Evolutionary conservation across 2,329 filamentous ascomycete species (phyloP).

Genomic region (Trichoderma sp.): DNA sequence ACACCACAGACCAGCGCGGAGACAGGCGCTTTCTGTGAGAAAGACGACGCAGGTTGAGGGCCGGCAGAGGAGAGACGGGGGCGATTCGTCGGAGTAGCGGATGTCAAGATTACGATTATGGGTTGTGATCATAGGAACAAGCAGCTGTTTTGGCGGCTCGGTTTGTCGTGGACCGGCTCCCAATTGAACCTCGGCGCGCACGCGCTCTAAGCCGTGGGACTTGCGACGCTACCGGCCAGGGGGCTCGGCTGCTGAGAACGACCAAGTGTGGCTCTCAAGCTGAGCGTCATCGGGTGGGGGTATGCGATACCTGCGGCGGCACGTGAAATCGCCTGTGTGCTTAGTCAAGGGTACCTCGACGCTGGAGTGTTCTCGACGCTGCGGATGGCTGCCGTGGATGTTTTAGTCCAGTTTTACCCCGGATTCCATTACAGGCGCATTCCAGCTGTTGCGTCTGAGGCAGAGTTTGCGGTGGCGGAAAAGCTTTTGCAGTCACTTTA

Average conservation of each 20-base stretch:
- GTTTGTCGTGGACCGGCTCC: constrained; percentile 19
- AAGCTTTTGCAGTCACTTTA: neutral
- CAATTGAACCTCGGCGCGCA: constrained; percentile 26
- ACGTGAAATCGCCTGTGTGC: constrained; percentile 10
- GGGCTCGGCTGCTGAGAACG: constrained; percentile 23
- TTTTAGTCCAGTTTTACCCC: constrained; percentile 15
- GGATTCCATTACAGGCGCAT: neutral
- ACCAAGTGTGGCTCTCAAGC: constrained; percentile 1
- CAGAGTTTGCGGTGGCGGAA: neutral
- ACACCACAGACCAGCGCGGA: neutral
- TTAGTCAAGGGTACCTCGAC: constrained; percentile 9
- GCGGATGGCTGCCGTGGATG: neutral
- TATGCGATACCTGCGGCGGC: constrained; percentile 23
- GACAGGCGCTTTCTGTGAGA: neutral
- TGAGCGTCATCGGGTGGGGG: constrained; percentile 12
- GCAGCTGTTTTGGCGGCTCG: constrained; percentile 12
- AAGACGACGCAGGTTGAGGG: neutral
- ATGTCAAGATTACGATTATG: constrained; percentile 13
- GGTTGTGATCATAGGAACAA: neutral
- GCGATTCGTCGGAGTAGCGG: constrained; percentile 3
- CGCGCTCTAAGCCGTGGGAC: constrained; percentile 20
- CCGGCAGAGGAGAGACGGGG: neutral
- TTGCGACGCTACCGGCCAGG: constrained; percentile 18
- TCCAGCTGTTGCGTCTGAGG: neutral
- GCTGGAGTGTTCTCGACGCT: neutral